Evolutionary conservation across 129 eudicot species (phyloP).

Genomic region (Silybum marianum): DNA sequence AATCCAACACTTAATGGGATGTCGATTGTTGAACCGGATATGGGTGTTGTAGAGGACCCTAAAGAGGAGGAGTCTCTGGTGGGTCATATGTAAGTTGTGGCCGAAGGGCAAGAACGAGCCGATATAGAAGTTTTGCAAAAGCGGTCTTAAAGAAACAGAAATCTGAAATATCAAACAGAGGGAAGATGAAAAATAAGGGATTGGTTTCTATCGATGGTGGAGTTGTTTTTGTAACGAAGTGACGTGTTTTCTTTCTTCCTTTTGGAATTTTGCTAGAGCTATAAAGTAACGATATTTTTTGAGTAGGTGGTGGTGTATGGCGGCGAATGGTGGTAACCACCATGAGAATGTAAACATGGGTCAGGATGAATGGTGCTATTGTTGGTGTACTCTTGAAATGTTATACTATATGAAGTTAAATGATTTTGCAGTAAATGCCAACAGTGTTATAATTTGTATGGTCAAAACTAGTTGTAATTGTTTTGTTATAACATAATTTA

Average conservation of each 20-base stretch:
- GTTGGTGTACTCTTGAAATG: background rate
- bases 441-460: no score
- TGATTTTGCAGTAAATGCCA: background rate
- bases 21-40: conserved; percentile 77
- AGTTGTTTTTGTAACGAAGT: conserved; percentile 24
- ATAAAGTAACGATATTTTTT: background rate
- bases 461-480: no score
- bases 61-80: conserved; percentile 19
- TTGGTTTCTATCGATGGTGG: conserved; percentile 24
- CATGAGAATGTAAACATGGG: no score
- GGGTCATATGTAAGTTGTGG: conserved; percentile 26
- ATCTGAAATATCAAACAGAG: conserved; percentile 35
- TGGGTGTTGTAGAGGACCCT: conserved; percentile 29
- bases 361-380: no score
- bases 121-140: conserved; percentile 10
- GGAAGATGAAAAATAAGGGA: conserved; percentile 45
- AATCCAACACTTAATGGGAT: conserved; percentile 61
- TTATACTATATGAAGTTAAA: no score
- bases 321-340: background rate
- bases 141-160: conserved; percentile 48
- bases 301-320: background rate
- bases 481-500: no score
- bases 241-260: background rate
- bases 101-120: conserved; percentile 27
- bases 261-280: conserved; percentile 36